Evolutionary conservation across 2,329 filamentous ascomycete genomes (phyloP).

Genomic region (Emydomyces testavorans): DNA sequence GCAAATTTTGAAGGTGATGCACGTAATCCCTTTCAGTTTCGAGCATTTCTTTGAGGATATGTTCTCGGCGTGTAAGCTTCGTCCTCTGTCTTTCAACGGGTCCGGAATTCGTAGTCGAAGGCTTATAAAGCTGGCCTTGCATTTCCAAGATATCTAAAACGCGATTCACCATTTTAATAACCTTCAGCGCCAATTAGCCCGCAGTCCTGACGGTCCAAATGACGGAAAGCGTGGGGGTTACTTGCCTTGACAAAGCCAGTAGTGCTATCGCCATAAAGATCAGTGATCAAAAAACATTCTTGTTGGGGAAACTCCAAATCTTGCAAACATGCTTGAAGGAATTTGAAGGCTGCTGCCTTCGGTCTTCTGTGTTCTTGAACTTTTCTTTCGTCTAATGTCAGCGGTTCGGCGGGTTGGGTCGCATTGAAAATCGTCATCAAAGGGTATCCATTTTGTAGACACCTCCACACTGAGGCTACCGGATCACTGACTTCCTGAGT

Average conservation of each 20-base stretch:
- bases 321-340: slow-evolving; percentile 76
- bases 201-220: neutral
- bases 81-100: slow-evolving; percentile 38
- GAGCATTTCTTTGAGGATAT: slow-evolving; percentile 83
- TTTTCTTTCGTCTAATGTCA: slow-evolving; percentile 55
- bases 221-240: neutral
- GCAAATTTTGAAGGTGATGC: slow-evolving; percentile 86
- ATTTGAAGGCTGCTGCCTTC: slow-evolving; percentile 84
- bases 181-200: slow-evolving; percentile 36
- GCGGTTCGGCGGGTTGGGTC: slow-evolving; percentile 55
- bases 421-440: slow-evolving; percentile 83
- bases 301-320: slow-evolving; percentile 67
- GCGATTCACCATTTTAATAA: slow-evolving; percentile 81
- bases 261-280: slow-evolving; percentile 86
- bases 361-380: slow-evolving; percentile 61
- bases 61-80: slow-evolving; percentile 63
- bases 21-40: slow-evolving; percentile 97
- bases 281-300: slow-evolving; percentile 83
- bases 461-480: slow-evolving; percentile 81
- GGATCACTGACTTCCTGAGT: slow-evolving; percentile 57
- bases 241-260: slow-evolving; percentile 87
- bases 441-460: slow-evolving; percentile 71
- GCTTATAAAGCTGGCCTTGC: slow-evolving; percentile 60
- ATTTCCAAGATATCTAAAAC: slow-evolving; percentile 79
- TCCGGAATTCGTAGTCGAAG: slow-evolving; percentile 42